Evolutionary conservation across 2,329 filamentous ascomycete species (phyloP), one percentile per base, ranked within the genome.

Genomic region (Drechslerella dactyloides): DNA sequence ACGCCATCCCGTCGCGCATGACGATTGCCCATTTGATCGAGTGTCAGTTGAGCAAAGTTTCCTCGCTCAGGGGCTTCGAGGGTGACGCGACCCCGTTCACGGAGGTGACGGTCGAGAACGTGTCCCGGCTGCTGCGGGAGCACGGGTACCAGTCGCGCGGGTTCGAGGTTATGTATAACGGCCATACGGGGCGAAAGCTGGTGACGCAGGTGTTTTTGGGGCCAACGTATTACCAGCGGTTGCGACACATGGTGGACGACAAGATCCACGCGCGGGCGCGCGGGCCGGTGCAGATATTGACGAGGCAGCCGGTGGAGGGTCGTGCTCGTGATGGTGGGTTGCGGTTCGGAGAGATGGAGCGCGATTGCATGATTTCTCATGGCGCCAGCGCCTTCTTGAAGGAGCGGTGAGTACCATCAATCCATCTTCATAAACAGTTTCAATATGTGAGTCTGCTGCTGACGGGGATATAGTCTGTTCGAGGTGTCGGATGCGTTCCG

Each of bases 341-440:
- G 50, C 93, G 96, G 79, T 99, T 99, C 87, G 94, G 94, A 88
- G 94, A 99, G 84, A 99, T 99, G 94, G 96, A 99, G 82, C 93
- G 96, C 83, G 96, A 99, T 86, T 99, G 94, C 80, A 99, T 99
- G 94, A 99, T 99, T 83, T 92, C 96, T n/a, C 96, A 99, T 80
- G 94, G 94, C 79, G 94, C 96, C 2, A 93, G 91, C 61, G 89
- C 93, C 1, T 99, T 99, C 85, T 82, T 99, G 78, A 99, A 99
- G 83, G 94, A 99, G 84, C 87, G 76, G 61, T 75, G 74, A 13
- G 72, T 69, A 4, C 30, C 27, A 33, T 37, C 24, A 24, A n/a
- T 57, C 6, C 17, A 30, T 37, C n/a, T n/a, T n/a, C n/a, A n/a
- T n/a, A n/a, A n/a, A n/a, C n/a, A n/a, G n/a, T n/a, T n/a, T n/a